phyloP scores from a whole-genome alignment of 1,139 yeast genomes.

The Diutina ranongensis region DNA sequence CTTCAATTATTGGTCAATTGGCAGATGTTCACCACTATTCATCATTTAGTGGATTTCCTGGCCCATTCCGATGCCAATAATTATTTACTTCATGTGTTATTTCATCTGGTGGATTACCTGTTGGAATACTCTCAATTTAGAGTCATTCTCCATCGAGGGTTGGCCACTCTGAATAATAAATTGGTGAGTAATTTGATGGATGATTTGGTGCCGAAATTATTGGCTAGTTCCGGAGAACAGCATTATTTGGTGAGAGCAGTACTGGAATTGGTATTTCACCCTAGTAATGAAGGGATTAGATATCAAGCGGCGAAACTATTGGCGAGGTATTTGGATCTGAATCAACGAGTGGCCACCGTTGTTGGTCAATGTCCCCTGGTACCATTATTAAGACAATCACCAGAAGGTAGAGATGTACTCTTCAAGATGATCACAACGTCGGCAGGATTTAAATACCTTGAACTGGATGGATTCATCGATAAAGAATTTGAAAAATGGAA shows the following conservation, averaged over 20 bases:
- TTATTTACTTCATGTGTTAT: neutral
- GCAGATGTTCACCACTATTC: conserved; percentile 41
- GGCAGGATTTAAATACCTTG: conserved; percentile 26
- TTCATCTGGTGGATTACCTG: conserved; percentile 1
- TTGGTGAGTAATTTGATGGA: conserved; percentile 49
- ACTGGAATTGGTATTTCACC: conserved; percentile 63
- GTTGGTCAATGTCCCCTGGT: conserved; percentile 24
- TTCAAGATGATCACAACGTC: conserved; percentile 20
- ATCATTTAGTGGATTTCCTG: neutral
- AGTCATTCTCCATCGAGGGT: neutral
- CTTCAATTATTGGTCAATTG: conserved; percentile 59
- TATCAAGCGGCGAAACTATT: neutral
- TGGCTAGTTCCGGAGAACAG: conserved; percentile 22
- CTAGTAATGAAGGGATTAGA: conserved; percentile 16
- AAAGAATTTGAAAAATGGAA: conserved; percentile 16
- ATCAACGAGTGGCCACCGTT: conserved; percentile 14
- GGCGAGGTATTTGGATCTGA: conserved; percentile 10
- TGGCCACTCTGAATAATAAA: conserved; percentile 18
- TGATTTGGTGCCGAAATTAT: conserved; percentile 33
- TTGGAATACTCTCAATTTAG: neutral
- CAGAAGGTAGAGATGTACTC: conserved; percentile 19
- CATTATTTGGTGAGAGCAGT: conserved; percentile 36
- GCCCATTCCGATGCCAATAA: neutral
- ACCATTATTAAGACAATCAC: conserved; percentile 13
- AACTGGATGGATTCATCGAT: conserved; percentile 23